Evolutionary conservation across 2,329 filamentous ascomycete species (phyloP).

Genomic region (Juglanconis oblonga): DNA sequence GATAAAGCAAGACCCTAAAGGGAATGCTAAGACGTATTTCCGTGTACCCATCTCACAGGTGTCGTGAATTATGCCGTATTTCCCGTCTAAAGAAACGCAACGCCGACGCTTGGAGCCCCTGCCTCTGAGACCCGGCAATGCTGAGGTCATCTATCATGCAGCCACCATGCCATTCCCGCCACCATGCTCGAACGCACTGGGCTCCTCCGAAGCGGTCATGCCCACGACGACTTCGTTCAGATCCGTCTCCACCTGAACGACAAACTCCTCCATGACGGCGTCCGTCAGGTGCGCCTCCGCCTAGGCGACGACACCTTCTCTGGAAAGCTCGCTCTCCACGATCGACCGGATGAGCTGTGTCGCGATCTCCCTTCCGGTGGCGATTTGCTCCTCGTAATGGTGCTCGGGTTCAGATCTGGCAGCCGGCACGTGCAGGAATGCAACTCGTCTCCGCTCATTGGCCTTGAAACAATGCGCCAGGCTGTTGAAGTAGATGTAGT

Average conservation of each 20-base stretch:
- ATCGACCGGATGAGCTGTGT: slow-evolving; percentile 56
- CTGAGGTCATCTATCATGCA: neutral
- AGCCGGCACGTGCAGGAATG: slow-evolving; percentile 73
- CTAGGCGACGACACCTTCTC: slow-evolving; percentile 7
- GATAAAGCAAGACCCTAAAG: neutral
- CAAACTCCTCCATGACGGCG: neutral
- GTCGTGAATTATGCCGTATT: neutral
- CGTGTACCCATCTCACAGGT: neutral
- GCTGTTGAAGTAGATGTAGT: slow-evolving; percentile 74
- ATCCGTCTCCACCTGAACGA: neutral
- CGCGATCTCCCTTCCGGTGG: slow-evolving; percentile 48
- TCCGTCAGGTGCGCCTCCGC: neutral
- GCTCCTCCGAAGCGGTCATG: no score
- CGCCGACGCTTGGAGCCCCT: neutral
- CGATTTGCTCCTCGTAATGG: slow-evolving; percentile 45
- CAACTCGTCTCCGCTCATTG: slow-evolving; percentile 46
- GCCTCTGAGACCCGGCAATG: neutral
- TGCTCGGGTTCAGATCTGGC: slow-evolving; percentile 72
- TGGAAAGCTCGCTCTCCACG: slow-evolving; percentile 46
- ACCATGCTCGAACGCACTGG: no score
- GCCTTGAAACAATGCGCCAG: slow-evolving; percentile 54
- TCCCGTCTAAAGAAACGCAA: neutral
- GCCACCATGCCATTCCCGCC: neutral
- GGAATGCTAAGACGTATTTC: neutral
- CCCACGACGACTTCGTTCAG: no score